A percentile compares a stretch with the other conserved stretches of the same genome.
Conservation (phyloP, 495 filamentous ascomycete species). For the Aspergillus incahuasiensis region DNA sequence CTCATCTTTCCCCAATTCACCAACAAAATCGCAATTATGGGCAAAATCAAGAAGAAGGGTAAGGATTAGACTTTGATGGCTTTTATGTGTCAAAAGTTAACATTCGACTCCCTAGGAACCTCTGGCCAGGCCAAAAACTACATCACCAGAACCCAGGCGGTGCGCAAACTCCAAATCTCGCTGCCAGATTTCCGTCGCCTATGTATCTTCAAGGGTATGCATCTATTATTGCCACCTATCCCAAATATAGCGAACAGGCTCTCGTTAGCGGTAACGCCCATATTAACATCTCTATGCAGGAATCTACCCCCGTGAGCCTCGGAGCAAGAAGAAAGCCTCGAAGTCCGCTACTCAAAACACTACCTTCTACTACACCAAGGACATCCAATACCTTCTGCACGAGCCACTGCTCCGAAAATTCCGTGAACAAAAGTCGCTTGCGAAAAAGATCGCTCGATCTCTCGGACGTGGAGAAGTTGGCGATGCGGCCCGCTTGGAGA, state of each 20-base stretch:
- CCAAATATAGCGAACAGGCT: neutral
- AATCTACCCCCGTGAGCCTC: constrained; percentile 94
- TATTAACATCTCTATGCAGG: constrained; percentile 36
- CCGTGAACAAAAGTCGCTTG: constrained; percentile 90
- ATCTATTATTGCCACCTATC: neutral
- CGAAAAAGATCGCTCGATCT: constrained; percentile 92
- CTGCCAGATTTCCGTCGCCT: constrained; percentile 94
- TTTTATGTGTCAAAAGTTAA: constrained; percentile 1
- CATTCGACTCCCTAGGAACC: constrained; percentile 51
- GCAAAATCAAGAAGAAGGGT: constrained; percentile 91
- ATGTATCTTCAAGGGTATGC: constrained; percentile 91
- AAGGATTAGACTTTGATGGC: constrained; percentile 9
- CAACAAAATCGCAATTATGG: constrained; percentile 52
- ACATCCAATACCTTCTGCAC: constrained; percentile 96
- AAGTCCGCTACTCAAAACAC: constrained; percentile 85
- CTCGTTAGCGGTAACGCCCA: neutral
- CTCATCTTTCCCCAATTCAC: constrained; percentile 29
- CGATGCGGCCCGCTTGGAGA: constrained; percentile 80
- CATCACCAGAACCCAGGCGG: constrained; percentile 92
- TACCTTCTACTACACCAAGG: constrained; percentile 98
- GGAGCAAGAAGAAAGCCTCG: constrained; percentile 92
- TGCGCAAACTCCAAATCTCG: constrained; percentile 95
- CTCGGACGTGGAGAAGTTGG: constrained; percentile 85
- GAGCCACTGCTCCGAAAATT: constrained; percentile 95
- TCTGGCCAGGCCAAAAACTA: constrained; percentile 96